Conservation (phyloP, 192 early-diverging fungal species). For the Umbelopsis ramanniana region DNA sequence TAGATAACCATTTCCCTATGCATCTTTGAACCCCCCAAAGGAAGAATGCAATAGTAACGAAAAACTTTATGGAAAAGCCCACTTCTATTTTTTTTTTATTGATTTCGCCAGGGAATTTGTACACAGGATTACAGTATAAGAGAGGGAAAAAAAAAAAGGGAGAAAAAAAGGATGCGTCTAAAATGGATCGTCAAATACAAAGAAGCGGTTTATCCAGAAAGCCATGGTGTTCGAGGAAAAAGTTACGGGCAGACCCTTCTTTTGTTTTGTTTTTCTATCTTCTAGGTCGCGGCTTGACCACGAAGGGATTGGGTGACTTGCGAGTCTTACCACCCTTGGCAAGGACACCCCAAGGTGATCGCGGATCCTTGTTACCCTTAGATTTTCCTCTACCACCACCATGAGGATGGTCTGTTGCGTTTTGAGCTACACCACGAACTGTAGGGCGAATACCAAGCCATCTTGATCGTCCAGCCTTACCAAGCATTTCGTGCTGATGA, state of each 20-base stretch:
- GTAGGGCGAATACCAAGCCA: conserved; percentile 87
- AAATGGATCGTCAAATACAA: neutral
- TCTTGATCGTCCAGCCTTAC: conserved; percentile 87
- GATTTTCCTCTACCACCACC: conserved; percentile 95
- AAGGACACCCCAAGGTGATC: conserved; percentile 89
- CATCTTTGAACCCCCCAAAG: too few relatives aligned
- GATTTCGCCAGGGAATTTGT: neutral
- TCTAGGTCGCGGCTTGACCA: conserved; percentile 68
- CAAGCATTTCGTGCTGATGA: conserved; percentile 85
- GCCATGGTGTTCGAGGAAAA: neutral
- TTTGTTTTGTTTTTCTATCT: conserved; percentile 40
- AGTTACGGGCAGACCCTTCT: neutral
- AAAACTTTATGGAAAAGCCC: too few relatives aligned
- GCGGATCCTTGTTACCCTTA: conserved; percentile 90
- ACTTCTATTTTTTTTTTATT: too few relatives aligned
- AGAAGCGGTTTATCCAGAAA: neutral
- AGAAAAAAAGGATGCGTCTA: neutral
- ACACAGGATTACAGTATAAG: neutral
- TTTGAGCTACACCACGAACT: conserved; percentile 97
- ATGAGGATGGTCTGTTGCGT: conserved; percentile 93
- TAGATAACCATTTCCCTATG: too few relatives aligned
- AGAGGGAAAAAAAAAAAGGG: too few relatives aligned
- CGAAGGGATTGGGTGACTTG: conserved; percentile 65
- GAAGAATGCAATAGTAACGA: too few relatives aligned
- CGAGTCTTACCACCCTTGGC: conserved; percentile 94